phyloP scores from a whole-genome alignment of 2,329 filamentous ascomycete species.

The Microcyclosporella mali region DNA sequence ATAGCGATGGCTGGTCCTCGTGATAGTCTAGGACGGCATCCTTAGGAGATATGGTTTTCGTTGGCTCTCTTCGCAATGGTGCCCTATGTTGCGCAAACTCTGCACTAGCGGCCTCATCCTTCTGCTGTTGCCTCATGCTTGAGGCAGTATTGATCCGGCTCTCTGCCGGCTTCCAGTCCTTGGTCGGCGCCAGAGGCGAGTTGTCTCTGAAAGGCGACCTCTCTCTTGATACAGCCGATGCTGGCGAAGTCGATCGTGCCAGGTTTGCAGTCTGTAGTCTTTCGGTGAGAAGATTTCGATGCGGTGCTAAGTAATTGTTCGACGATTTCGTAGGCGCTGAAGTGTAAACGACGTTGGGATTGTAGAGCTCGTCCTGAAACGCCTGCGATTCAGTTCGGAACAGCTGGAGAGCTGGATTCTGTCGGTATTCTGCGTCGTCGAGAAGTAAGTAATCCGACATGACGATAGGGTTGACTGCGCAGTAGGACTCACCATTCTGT shows the following conservation, averaged over 20 bases:
- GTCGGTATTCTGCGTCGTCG: constrained; percentile 48
- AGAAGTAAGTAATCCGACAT: constrained; percentile 61
- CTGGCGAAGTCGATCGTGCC: constrained; percentile 55
- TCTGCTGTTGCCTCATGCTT: constrained; percentile 55
- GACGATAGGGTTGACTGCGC: constrained; percentile 1
- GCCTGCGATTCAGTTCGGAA: constrained; percentile 75
- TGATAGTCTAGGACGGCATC: constrained; percentile 83
- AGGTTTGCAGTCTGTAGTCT: constrained; percentile 73
- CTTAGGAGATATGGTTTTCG: constrained; percentile 89
- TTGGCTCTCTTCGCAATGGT: constrained; percentile 34
- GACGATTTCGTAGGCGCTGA: constrained; percentile 57
- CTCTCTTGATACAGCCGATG: constrained; percentile 51
- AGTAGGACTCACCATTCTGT: constrained; percentile 47
- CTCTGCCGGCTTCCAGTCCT: constrained; percentile 36
- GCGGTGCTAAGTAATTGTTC: constrained; percentile 46
- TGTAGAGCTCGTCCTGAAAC: constrained; percentile 79
- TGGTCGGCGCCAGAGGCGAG: constrained; percentile 45
- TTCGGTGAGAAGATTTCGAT: constrained; percentile 62
- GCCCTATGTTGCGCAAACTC: constrained; percentile 30
- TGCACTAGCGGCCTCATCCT: constrained; percentile 53
- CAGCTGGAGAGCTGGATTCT: constrained; percentile 64
- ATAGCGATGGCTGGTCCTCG: constrained; percentile 65
- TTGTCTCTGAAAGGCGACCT: constrained; percentile 76
- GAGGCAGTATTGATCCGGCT: constrained; percentile 49
- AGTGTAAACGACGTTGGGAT: constrained; percentile 59